phyloP scores from a whole-genome alignment of 441 rosid species.

The Gossypium trilobum region DNA sequence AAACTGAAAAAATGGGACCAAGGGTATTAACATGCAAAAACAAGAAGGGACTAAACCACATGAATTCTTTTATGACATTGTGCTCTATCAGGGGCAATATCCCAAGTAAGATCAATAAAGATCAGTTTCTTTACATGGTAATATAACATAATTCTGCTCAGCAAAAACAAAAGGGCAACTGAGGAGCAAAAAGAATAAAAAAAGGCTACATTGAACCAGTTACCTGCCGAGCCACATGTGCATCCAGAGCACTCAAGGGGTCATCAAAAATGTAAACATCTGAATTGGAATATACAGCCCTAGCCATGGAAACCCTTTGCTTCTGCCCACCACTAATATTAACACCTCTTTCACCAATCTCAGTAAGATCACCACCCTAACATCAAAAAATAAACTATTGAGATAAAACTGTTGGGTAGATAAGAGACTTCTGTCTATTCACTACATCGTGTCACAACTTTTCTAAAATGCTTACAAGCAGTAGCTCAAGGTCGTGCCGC shows the following conservation, averaged over 20 bases:
- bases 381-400: constrained; percentile 7
- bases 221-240: constrained; percentile 93
- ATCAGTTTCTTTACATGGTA: not conserved
- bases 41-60: not conserved
- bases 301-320: constrained; percentile 95
- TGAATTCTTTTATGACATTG: not conserved
- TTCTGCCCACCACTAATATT: constrained; percentile 95
- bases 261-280: constrained; percentile 84
- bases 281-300: constrained; percentile 82
- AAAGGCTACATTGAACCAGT: not conserved
- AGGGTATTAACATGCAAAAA: not conserved
- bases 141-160: not conserved
- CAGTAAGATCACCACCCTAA: constrained; percentile 91
- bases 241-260: constrained; percentile 92
- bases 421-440: constrained; percentile 5
- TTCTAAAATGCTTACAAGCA: constrained; percentile 59
- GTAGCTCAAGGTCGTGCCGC: constrained; percentile 76
- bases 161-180: constrained; percentile 2
- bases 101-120: not conserved
- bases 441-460: constrained; percentile 8
- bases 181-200: not conserved
- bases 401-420: not conserved
- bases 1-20: not conserved
- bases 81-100: not conserved
- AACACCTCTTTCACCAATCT: constrained; percentile 95